Evolutionary conservation across 1,284 basidiomycete genomes (phyloP), one percentile per base, ranked within the genome.

Genomic region (Irpex lacteus): DNA sequence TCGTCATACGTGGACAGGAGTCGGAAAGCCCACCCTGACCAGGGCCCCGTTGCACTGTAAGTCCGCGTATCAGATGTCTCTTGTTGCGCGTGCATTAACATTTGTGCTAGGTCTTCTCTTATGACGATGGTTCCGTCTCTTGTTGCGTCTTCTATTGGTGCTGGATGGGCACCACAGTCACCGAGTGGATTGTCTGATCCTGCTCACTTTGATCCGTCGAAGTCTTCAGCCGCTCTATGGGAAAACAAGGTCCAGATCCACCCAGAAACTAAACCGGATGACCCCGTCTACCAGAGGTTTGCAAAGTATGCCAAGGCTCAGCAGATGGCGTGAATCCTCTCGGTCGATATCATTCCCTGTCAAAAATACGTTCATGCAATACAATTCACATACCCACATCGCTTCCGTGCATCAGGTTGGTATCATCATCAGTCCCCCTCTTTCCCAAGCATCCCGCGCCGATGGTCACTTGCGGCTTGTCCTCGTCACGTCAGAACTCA

Each of bases 41-140:
- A 91, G 56, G 79, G 82, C 34, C 70, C 66, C 37, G 71, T 71
- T 56, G 66, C 72, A 60, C 68, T 77, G 74, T 76, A 64, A 64
- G 76, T 76, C 2, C n/a, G 11, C 5, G 47, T 56, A 40, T 61
- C 8, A 21, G 34, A 55, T 49, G 61, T 52, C 53, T 55, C 68
- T 65, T 57, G 59, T 58, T 52, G 52, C 21, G 60, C 64, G 64
- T 53, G 74, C 70, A 19, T 63, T 44, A 9, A 44, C 40, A 60
- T 32, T 65, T 38, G 47, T 64, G 59, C 18, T 64, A 87, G 85
- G 49, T 83, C 92, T 11, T 85, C 84, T 4, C 78, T 96, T 37
- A 82, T 97, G 79, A 88, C 94, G 2, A 96, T 97, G 92, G 88
- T 95, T 0, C 96, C 95, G 7, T 90, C 91, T 0, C 76, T 98